Evolutionary conservation across 2,329 filamentous ascomycete genomes (phyloP).

Genomic region (Neospermospora avenae): DNA sequence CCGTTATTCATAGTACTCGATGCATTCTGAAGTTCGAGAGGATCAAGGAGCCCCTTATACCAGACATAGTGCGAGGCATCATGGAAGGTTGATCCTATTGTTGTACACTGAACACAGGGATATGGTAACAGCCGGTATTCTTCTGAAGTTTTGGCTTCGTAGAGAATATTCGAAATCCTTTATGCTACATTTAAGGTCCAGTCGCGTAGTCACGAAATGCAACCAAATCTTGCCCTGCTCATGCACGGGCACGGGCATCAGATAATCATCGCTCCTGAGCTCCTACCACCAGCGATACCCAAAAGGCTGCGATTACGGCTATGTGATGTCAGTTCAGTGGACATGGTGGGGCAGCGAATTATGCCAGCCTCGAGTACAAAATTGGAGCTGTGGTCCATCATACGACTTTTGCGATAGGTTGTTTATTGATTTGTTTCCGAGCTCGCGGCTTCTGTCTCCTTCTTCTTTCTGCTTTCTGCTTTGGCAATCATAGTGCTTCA

Average conservation of each 20-base stretch:
- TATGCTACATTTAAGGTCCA: too few relatives aligned
- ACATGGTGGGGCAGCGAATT: slow-evolving; percentile 14
- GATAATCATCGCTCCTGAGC: not conserved
- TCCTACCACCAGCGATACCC: slow-evolving; percentile 15
- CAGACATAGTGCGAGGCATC: too few relatives aligned
- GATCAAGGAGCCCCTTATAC: too few relatives aligned
- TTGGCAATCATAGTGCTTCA: slow-evolving; percentile 1
- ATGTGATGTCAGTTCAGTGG: slow-evolving; percentile 5
- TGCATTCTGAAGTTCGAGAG: too few relatives aligned
- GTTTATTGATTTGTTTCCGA: not conserved
- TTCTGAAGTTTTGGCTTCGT: not conserved
- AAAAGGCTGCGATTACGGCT: slow-evolving; percentile 20
- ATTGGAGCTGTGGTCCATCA: slow-evolving; percentile 13
- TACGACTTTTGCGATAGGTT: slow-evolving; percentile 11
- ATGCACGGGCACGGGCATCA: not conserved
- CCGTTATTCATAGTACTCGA: too few relatives aligned
- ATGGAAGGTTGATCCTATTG: too few relatives aligned
- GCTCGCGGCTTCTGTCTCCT: not conserved
- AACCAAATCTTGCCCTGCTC: too few relatives aligned
- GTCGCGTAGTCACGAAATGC: not conserved
- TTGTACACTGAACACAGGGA: not conserved
- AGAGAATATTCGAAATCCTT: too few relatives aligned
- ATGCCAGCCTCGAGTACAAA: slow-evolving; percentile 10
- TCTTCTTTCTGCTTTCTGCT: slow-evolving; percentile 1
- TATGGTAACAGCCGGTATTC: not conserved